A percentile compares a stretch with the other conserved stretches of the same genome.
Conservation (phyloP, 441 rosid genomes). For the Metrosideros polymorpha region DNA sequence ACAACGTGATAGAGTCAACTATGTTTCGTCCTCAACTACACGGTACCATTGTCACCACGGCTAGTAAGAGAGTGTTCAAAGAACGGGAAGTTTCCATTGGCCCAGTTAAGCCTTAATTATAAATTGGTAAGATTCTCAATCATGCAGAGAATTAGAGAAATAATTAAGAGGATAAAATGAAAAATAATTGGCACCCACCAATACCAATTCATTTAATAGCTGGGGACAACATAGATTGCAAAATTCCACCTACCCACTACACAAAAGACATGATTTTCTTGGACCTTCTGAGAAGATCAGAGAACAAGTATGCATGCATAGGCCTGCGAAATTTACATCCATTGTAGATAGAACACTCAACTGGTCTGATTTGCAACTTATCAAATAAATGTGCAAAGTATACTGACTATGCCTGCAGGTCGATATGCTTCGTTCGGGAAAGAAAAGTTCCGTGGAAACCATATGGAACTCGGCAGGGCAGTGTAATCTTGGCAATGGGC, state of each 20-base stretch:
- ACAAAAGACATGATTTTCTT: not conserved
- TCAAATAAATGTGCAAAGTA: not conserved
- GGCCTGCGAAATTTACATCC: too few relatives aligned
- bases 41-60: too few relatives aligned
- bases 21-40: not conserved
- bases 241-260: not conserved
- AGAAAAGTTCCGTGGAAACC: constrained; percentile 41
- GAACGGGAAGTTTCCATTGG: too few relatives aligned
- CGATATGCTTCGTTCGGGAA: not conserved
- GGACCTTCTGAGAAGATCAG: not conserved
- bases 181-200: not conserved
- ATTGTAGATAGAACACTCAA: too few relatives aligned
- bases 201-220: not conserved
- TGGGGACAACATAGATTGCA: not conserved
- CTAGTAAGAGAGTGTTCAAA: too few relatives aligned
- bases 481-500: constrained; percentile 23
- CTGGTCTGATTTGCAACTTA: not conserved
- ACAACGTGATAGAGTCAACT: not conserved
- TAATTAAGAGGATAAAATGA: not conserved
- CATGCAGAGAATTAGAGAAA: too few relatives aligned
- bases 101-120: too few relatives aligned
- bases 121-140: not conserved
- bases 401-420: not conserved
- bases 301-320: not conserved
- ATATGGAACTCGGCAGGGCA: constrained; percentile 36